Conservation (phyloP, 1,284 basidiomycete species). For the Boletus semigastroideus region DNA sequence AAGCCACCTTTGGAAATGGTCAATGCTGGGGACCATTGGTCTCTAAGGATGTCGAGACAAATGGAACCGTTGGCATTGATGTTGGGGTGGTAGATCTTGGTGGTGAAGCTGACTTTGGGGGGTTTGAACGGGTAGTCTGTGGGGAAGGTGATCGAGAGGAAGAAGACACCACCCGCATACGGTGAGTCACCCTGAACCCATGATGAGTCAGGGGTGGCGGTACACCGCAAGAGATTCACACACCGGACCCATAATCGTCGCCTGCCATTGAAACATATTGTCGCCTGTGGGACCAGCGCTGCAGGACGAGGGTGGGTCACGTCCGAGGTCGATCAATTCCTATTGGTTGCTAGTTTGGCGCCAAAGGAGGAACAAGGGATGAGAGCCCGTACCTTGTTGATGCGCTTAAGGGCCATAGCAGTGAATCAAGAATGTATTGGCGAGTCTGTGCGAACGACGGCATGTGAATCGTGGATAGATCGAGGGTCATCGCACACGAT, state of each 20-base stretch:
- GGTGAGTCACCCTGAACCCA: constrained; percentile 81
- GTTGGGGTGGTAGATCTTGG: constrained; percentile 96
- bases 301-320: constrained; percentile 97
- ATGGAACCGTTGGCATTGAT: constrained; percentile 99
- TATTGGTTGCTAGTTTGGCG: constrained; percentile 36
- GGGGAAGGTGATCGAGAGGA: constrained; percentile 91
- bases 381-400: constrained; percentile 82
- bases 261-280: constrained; percentile 98
- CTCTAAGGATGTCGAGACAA: constrained; percentile 95
- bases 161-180: constrained; percentile 95
- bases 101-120: constrained; percentile 98
- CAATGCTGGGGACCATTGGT: constrained; percentile 97
- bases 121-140: constrained; percentile 99
- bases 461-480: constrained; percentile 26
- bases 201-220: constrained; percentile 7
- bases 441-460: constrained; percentile 25
- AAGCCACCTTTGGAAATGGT: constrained; percentile 94
- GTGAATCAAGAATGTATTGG: constrained; percentile 29
- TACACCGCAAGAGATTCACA: constrained; percentile 34
- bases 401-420: constrained; percentile 94
- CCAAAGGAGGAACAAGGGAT: constrained; percentile 1
- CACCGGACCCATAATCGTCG: constrained; percentile 97
- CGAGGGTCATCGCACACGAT: constrained; percentile 44
- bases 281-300: constrained; percentile 94
- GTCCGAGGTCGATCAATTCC: constrained; percentile 97